A percentile compares a stretch with the other conserved stretches of the same genome.
These are phyloP conservation scores for Candida wancherniae DNA, from an alignment of 805 yeast genomes.

Conservation along the genomic window DNA sequence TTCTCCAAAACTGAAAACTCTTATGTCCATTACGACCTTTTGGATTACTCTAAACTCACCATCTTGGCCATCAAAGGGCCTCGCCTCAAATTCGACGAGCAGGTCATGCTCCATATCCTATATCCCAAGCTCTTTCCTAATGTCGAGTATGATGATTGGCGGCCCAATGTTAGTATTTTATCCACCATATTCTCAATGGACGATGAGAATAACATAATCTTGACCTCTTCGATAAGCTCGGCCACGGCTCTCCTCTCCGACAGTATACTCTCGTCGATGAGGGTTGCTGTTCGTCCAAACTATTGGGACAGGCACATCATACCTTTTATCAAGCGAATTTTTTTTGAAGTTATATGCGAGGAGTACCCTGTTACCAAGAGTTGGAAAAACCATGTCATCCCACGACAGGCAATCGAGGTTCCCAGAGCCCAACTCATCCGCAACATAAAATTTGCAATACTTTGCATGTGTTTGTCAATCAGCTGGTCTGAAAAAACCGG, in stretches of 20 bases:
- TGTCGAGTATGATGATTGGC: conserved; percentile 39
- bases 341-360: conserved; percentile 27
- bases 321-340: conserved; percentile 26
- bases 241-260: conserved; percentile 18
- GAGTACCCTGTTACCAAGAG: conserved; percentile 14
- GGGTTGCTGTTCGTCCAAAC: conserved; percentile 20
- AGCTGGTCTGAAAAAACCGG: conserved; percentile 11
- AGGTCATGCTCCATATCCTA: conserved; percentile 39
- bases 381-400: conserved; percentile 12
- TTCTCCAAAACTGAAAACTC: conserved; percentile 25
- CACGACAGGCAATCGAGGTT: conserved; percentile 5
- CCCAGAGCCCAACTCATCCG: conserved; percentile 8
- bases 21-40: conserved; percentile 33
- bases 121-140: conserved; percentile 43
- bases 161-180: conserved; percentile 20
- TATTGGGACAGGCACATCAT: conserved; percentile 27
- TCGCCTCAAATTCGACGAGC: conserved; percentile 33
- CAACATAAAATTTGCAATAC: conserved; percentile 12
- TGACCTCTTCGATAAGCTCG: conserved; percentile 19
- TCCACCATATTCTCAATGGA: conserved; percentile 14
- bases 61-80: conserved; percentile 40
- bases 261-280: conserved; percentile 22
- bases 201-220: conserved; percentile 7
- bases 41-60: conserved; percentile 36
- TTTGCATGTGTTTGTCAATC: conserved; percentile 14